phyloP scores from a whole-genome alignment of 2,329 filamentous ascomycete genomes.

The Sporothrix inflata region DNA sequence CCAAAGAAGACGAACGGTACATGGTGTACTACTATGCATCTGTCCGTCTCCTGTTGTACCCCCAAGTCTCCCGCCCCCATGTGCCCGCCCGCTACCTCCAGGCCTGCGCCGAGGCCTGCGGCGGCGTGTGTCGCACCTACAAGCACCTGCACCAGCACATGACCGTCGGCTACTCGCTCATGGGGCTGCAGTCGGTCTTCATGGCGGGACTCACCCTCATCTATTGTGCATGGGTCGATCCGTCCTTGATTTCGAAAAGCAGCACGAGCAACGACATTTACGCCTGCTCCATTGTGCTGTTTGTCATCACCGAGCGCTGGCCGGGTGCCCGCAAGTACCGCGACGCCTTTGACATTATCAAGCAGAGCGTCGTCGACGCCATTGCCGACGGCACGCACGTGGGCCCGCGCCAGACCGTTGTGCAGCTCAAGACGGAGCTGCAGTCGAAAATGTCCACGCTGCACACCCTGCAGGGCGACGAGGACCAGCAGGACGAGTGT shows the following conservation, averaged over 20 bases:
- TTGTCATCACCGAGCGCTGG: slow-evolving; percentile 40
- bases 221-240: slow-evolving; percentile 22
- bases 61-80: neutral
- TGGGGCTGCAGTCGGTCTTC: slow-evolving; percentile 11
- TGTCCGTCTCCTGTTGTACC: neutral
- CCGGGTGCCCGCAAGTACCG: slow-evolving; percentile 41
- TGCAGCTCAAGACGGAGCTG: slow-evolving; percentile 13
- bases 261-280: slow-evolving; percentile 4
- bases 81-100: neutral
- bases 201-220: slow-evolving; percentile 30
- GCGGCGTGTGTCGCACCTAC: slow-evolving; percentile 5
- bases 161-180: slow-evolving; percentile 5
- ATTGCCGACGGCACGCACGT: slow-evolving; percentile 38
- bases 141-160: slow-evolving; percentile 14
- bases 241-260: neutral
- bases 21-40: slow-evolving; percentile 5
- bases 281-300: neutral
- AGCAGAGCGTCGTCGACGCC: slow-evolving; percentile 37
- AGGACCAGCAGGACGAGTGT: slow-evolving; percentile 25
- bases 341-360: slow-evolving; percentile 41
- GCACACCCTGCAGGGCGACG: slow-evolving; percentile 22
- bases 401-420: slow-evolving; percentile 14
- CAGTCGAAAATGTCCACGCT: slow-evolving; percentile 2
- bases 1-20: slow-evolving; percentile 2
- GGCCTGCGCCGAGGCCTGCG: neutral